phyloP scores from a whole-genome alignment of 2,329 filamentous ascomycete species.

The Dothistroma septosporum region DNA sequence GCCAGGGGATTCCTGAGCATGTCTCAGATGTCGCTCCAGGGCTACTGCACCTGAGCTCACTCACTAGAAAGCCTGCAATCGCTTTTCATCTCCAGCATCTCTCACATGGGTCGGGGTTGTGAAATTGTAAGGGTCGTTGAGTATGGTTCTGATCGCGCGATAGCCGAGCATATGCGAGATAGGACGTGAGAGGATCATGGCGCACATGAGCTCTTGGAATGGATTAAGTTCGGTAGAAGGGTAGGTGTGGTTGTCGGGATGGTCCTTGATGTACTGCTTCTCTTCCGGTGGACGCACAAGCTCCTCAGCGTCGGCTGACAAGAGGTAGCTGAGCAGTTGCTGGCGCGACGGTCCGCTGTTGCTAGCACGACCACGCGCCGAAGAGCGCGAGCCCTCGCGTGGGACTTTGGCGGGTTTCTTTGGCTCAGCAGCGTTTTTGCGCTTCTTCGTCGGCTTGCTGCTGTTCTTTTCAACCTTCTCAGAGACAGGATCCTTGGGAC shows the following conservation, averaged over 20 bases:
- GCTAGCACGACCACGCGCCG: constrained; percentile 23
- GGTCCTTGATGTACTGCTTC: constrained; percentile 26
- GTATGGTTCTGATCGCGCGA: constrained; percentile 42
- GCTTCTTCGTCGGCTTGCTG: constrained; percentile 20
- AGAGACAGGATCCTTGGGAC: neutral
- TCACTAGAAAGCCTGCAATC: constrained; percentile 37
- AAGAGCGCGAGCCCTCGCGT: constrained; percentile 29
- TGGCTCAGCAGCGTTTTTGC: constrained; percentile 19
- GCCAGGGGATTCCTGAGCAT: no score
- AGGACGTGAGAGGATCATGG: constrained; percentile 43
- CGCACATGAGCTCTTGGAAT: constrained; percentile 45
- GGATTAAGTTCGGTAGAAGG: constrained; percentile 34
- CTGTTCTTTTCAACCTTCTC: neutral
- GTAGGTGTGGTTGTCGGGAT: constrained; percentile 33
- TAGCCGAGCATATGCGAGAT: constrained; percentile 44
- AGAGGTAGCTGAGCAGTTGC: constrained; percentile 35
- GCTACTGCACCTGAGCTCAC: no score
- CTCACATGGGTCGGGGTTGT: constrained; percentile 33
- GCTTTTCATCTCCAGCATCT: constrained; percentile 37
- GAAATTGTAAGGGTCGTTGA: constrained; percentile 43
- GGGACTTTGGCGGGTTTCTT: constrained; percentile 25
- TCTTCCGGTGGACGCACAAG: constrained; percentile 36
- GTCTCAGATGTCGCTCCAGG: no score
- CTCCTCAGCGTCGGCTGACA: constrained; percentile 30
- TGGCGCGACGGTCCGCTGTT: constrained; percentile 18